These are phyloP conservation scores for Penicillium desertorum DNA, from an alignment of 495 filamentous ascomycete species.

Conservation along the genomic window DNA sequence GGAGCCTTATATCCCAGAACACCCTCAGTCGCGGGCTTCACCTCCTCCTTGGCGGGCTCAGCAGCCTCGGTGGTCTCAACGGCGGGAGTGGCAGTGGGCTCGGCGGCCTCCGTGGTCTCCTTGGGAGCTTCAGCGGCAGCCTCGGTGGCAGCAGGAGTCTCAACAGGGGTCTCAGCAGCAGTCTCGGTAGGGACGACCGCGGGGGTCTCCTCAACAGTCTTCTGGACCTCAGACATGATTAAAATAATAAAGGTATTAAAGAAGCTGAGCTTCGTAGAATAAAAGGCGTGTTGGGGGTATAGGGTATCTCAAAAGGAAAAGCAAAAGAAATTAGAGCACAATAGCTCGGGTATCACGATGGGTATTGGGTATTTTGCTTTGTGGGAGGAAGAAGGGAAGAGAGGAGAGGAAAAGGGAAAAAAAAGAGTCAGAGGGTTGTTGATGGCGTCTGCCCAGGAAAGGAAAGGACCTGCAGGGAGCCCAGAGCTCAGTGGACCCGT, in stretches of 20 bases:
- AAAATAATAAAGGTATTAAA: conserved; percentile 37
- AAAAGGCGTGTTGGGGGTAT: conserved; percentile 39
- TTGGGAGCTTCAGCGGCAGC: conserved; percentile 37
- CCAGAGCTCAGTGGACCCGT: conserved; percentile 28
- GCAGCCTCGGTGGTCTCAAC: conserved; percentile 40
- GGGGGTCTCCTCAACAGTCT: conserved; percentile 51
- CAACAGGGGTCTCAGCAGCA: conserved; percentile 32
- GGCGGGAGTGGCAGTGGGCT: conserved; percentile 21
- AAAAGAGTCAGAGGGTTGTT: conserved; percentile 33
- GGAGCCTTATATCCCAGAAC: conserved; percentile 82
- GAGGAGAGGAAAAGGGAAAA: conserved; percentile 30
- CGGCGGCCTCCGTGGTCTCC: conserved; percentile 36
- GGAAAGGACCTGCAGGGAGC: conserved; percentile 48
- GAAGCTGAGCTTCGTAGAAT: conserved; percentile 34
- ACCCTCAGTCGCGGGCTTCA: conserved; percentile 63
- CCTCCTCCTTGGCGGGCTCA: conserved; percentile 53
- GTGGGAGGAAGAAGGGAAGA: conserved; percentile 26
- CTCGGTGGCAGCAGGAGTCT: conserved; percentile 28
- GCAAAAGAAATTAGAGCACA: conserved; percentile 44
- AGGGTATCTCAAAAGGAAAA: conserved; percentile 45
- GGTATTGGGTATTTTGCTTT: conserved; percentile 29
- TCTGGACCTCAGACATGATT: conserved; percentile 54
- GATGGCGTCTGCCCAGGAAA: conserved; percentile 26
- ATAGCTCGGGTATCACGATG: conserved; percentile 50
- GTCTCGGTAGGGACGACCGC: conserved; percentile 41